These are phyloP conservation scores for Cladosporium sp. DNA, from an alignment of 2,329 filamentous ascomycete species.

Conservation along the genomic window DNA sequence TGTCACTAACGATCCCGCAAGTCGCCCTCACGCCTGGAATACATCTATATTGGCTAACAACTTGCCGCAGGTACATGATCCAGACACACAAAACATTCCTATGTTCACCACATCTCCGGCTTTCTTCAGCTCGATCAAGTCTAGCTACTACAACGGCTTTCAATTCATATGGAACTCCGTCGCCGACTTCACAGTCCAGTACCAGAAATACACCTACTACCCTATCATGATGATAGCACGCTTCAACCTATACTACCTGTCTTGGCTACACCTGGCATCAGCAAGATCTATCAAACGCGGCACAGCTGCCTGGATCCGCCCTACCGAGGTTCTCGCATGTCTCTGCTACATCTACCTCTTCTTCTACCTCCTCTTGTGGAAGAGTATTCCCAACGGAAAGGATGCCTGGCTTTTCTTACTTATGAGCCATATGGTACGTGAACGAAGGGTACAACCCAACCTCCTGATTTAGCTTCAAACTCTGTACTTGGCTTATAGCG, in stretches of 20 bases:
- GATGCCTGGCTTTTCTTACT: slow-evolving; percentile 63
- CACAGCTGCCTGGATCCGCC: slow-evolving; percentile 79
- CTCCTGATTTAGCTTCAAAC: too few species aligned
- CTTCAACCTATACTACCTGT: slow-evolving; percentile 83
- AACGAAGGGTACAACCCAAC: too few species aligned
- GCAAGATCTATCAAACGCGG: slow-evolving; percentile 73
- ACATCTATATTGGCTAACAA: slow-evolving; percentile 21
- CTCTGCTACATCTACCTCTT: slow-evolving; percentile 82
- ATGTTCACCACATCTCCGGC: slow-evolving; percentile 86
- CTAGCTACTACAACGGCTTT: slow-evolving; percentile 75
- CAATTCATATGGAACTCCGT: slow-evolving; percentile 75
- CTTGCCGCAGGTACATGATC: slow-evolving; percentile 40
- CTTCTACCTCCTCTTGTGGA: slow-evolving; percentile 19
- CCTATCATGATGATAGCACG: slow-evolving; percentile 76
- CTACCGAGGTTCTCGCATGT: slow-evolving; percentile 75
- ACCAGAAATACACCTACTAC: slow-evolving; percentile 83
- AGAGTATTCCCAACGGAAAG: slow-evolving; percentile 15
- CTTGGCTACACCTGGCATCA: slow-evolving; percentile 73
- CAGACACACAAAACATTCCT: slow-evolving; percentile 65
- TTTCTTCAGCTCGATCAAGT: slow-evolving; percentile 71
- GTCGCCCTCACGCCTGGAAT: background rate
- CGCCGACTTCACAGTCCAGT: slow-evolving; percentile 69
- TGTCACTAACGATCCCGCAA: slow-evolving; percentile 62
- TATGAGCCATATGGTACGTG: slow-evolving; percentile 77
- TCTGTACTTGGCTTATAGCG: too few species aligned